Evolutionary conservation across 768 basidiomycete genomes (phyloP), one percentile per base, ranked within the genome.

Genomic region (Jaapia argillacea): DNA sequence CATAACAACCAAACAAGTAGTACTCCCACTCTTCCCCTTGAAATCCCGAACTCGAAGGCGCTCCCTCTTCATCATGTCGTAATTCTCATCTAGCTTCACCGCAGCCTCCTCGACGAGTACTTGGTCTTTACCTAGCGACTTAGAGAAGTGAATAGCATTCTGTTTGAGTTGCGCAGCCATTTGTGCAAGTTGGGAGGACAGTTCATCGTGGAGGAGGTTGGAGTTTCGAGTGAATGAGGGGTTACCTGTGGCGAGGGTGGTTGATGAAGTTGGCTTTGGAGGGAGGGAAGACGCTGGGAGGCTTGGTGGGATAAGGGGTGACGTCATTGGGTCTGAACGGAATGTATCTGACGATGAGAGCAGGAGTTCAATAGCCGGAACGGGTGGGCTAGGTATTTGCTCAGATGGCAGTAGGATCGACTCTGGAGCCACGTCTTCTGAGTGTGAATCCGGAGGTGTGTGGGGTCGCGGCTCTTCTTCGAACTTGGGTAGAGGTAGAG

Each of bases 101-200:
- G 81, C 71, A 10, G 87, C 75, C 6, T 69, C 66, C 24, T 77
- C 75, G 2, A 96, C 58, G 5, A 91, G 71, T 0, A 68, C 67
- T 52, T 84, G 77, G 59, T 97, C 93, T 44, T 80, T 80, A 33
- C 67, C 79, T 1, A 98, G 66, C 7, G 79, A 68, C 3, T 70
- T 68, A 4, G 83, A 74, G 57, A 97, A 93, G 52, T 89, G 78
- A 0, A 81, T 57, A 0, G 90, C 81, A 51, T 94, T 94, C 20
- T 76, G 70, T 53, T 85, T 87, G 40, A 98, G 77, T 56, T 91
- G 89, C 6, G 78, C 68, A 1, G 90, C 89, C 93, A 98, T 97
- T 44, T 77, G 60, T 1, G 79, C 80, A 21, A 93, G 75, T 53
- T 88, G 82, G 6, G 68, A 67, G 0, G 85, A 72, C 38, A 93